Base-by-base conservation (phyloP, 2,329 filamentous ascomycete species). In the Colletotrichum eremochloae region DNA sequence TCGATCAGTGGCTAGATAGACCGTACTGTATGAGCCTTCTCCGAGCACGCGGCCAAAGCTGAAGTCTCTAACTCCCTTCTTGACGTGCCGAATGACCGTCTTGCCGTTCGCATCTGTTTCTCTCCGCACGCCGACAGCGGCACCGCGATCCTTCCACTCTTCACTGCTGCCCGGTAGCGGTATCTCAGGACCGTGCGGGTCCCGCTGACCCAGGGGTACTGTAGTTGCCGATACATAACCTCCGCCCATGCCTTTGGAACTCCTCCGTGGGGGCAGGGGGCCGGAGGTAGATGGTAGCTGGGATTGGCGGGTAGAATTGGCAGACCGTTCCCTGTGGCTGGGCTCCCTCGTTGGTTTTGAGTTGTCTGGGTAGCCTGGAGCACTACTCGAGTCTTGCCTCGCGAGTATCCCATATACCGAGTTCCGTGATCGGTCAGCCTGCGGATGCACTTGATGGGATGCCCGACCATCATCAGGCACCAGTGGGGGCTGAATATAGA, bases 31-130 rank as follows among this genome's bases (percentile, higher is more conserved):
- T 7, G 96, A 99, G 36, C 96, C 96, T 82, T 99, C 96, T 70
- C 96, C 96, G 2, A 99, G 87, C 2, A 96, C 92, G 67, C 93
- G 90, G 33, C 95, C 95, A 83, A 99, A 99, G 48, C 92, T 92
- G 82, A 99, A 99, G 84, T 99, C 96, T 76, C 96, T 94, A 56
- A 99, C 96, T 2, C 96, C 96, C 81, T 99, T 99, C 82, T 98
- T 98, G 66, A 98, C 92, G 71, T 94, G 92, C 74, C 94, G 91
- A 74, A 94, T 88, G 11, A 97, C 88, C 3, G 94, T 91, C 76
- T 94, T 93, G 29, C 96, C 96, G 75, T 92, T 94, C 40, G 93
- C 90, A 81, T 98, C 96, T 36, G 95, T 88, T 79, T 98, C 95
- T 79, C 94, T 92, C 70, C 93, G 90, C 64, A 95, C 88, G 24